Conservation (phyloP, 768 basidiomycete genomes). For the Russula vinacea region DNA sequence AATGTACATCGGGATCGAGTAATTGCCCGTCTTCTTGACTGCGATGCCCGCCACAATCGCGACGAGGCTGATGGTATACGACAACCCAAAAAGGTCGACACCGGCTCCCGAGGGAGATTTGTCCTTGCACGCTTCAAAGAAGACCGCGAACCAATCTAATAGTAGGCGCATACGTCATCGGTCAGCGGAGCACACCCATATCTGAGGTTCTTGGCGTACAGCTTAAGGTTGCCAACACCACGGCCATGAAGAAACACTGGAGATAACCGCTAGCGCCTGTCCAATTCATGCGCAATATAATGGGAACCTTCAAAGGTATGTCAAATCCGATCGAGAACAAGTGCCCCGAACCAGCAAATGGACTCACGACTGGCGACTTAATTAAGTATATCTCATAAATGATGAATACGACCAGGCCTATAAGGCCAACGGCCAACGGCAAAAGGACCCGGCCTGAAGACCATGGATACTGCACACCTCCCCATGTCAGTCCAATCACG, state of each 20-base stretch:
- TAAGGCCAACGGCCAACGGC: slow-evolving; percentile 42
- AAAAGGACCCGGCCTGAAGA: slow-evolving; percentile 39
- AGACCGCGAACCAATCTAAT: slow-evolving; percentile 43
- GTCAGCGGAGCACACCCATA: too few species aligned
- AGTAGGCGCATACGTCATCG: not conserved
- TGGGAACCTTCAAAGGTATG: slow-evolving; percentile 35
- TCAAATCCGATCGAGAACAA: not conserved
- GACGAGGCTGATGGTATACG: slow-evolving; percentile 40
- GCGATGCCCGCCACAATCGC: slow-evolving; percentile 41
- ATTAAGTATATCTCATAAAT: slow-evolving; percentile 39
- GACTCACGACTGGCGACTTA: slow-evolving; percentile 38
- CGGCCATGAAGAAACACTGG: slow-evolving; percentile 35
- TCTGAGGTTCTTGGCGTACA: not conserved
- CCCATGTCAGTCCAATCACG: slow-evolving; percentile 42
- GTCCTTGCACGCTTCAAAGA: slow-evolving; percentile 42
- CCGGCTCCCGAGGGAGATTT: slow-evolving; percentile 40
- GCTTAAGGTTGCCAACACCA: slow-evolving; percentile 30
- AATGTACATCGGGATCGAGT: slow-evolving; percentile 39
- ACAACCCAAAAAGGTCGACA: slow-evolving; percentile 38
- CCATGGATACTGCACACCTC: slow-evolving; percentile 45
- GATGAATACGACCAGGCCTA: slow-evolving; percentile 40
- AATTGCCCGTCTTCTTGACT: slow-evolving; percentile 39
- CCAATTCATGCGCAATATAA: slow-evolving; percentile 35
- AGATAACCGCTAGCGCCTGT: slow-evolving; percentile 39
- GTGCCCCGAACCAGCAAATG: not conserved